These are phyloP conservation scores for Exophiala viscosa DNA, from an alignment of 2,329 filamentous ascomycete genomes.

Conservation along the genomic window DNA sequence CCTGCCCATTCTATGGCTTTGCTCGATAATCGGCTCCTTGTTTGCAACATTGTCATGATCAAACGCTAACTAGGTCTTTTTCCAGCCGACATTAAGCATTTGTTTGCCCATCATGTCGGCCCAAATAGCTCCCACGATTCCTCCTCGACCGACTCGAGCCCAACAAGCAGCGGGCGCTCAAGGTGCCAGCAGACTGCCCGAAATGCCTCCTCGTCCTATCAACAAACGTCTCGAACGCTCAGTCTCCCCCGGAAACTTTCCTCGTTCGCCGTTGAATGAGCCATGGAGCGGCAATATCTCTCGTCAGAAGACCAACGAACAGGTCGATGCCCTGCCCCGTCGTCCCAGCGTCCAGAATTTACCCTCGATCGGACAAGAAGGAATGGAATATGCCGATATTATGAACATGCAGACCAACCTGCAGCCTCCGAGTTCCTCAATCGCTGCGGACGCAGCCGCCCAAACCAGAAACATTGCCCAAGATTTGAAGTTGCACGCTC, in stretches of 20 bases:
- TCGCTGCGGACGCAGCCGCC: conserved; percentile 50
- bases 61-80: conserved; percentile 3
- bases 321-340: conserved; percentile 48
- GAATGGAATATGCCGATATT: conserved; percentile 75
- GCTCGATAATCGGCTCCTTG: not conserved
- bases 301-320: conserved; percentile 35
- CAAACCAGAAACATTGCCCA: conserved; percentile 75
- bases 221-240: conserved; percentile 67
- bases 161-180: conserved; percentile 43
- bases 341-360: conserved; percentile 70
- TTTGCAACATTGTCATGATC: no score
- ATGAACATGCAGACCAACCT: conserved; percentile 40
- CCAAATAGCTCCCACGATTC: conserved; percentile 54
- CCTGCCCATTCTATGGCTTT: not conserved
- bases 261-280: conserved; percentile 81
- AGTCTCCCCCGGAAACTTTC: conserved; percentile 72
- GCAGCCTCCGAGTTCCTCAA: conserved; percentile 38
- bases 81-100: conserved; percentile 26
- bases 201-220: conserved; percentile 72
- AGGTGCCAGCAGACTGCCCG: conserved; percentile 56
- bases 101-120: conserved; percentile 36
- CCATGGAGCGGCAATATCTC: conserved; percentile 41
- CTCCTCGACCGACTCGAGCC: conserved; percentile 59
- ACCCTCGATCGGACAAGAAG: conserved; percentile 84
- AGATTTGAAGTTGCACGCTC: conserved; percentile 82